Evolutionary conservation across 1,139 yeast genomes (phyloP).

Genomic region (Dujonia santamariae): DNA sequence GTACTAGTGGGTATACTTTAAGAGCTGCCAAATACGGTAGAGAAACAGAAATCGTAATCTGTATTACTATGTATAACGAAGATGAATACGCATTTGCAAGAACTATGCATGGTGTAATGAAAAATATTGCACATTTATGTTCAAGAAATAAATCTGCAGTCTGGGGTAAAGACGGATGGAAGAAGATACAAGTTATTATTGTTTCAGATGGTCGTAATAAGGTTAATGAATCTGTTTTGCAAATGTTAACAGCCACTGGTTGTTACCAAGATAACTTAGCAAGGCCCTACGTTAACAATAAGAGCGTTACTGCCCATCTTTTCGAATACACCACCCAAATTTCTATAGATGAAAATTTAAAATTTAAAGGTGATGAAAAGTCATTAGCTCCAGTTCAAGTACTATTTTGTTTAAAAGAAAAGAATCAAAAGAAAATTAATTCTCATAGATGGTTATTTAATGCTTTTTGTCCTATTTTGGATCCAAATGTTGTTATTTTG

Average conservation of each 20-base stretch:
- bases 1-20: conserved; percentile 75
- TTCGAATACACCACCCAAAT: conserved; percentile 94
- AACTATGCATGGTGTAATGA: conserved; percentile 91
- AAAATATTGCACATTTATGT: conserved; percentile 83
- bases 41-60: conserved; percentile 84
- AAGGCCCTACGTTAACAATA: conserved; percentile 85
- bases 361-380: conserved; percentile 74
- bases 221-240: conserved; percentile 76
- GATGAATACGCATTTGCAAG: conserved; percentile 85
- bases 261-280: conserved; percentile 97
- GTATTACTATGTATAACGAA: conserved; percentile 96
- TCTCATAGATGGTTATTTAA: conserved; percentile 95
- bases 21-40: conserved; percentile 82
- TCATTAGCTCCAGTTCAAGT: conserved; percentile 92
- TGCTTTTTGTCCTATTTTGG: conserved; percentile 84
- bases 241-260: conserved; percentile 87
- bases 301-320: conserved; percentile 85
- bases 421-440: conserved; percentile 84
- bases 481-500: conserved; percentile 82
- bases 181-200: conserved; percentile 84
- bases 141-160: conserved; percentile 74
- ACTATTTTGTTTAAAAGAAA: conserved; percentile 84
- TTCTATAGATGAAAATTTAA: conserved; percentile 77
- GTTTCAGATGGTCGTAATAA: conserved; percentile 93
- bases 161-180: conserved; percentile 98